These are phyloP conservation scores for Thermoascus crustaceus DNA, from an alignment of 2,329 filamentous ascomycete genomes.

Conservation along the genomic window DNA sequence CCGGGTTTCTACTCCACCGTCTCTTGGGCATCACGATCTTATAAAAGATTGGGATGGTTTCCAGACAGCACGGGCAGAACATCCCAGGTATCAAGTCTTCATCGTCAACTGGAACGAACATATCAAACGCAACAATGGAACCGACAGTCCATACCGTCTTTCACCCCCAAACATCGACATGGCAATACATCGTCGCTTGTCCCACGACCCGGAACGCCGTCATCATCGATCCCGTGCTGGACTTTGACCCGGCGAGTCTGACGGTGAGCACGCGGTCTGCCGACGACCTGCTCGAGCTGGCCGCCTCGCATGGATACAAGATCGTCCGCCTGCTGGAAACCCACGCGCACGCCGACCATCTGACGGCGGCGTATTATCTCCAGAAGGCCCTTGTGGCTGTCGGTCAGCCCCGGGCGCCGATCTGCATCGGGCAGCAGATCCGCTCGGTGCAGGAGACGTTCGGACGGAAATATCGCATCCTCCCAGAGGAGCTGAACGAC, in stretches of 20 bases:
- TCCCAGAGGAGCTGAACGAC: constrained; percentile 32
- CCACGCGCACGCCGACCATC: constrained; percentile 52
- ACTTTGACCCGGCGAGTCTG: constrained; percentile 40
- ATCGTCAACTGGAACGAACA: no score
- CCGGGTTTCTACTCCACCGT: no score
- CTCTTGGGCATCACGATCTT: no score
- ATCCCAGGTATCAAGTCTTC: no score
- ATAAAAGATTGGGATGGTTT: no score
- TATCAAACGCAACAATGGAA: constrained; percentile 15
- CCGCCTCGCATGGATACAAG: constrained; percentile 37
- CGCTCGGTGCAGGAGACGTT: constrained; percentile 45
- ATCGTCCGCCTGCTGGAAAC: constrained; percentile 51
- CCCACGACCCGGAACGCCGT: constrained; percentile 38
- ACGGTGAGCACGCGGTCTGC: constrained; percentile 43
- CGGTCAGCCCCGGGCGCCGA: constrained; percentile 30
- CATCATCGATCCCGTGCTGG: constrained; percentile 54
- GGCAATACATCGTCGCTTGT: constrained; percentile 54
- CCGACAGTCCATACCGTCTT: constrained; percentile 35
- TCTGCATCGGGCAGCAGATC: constrained; percentile 52
- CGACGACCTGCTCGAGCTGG: constrained; percentile 40
- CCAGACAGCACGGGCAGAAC: no score
- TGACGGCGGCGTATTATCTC: constrained; percentile 51
- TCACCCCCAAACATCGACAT: constrained; percentile 42
- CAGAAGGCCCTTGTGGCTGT: constrained; percentile 33
- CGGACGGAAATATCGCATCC: constrained; percentile 41